phyloP scores from a whole-genome alignment of 148 eudicot genomes.

The Drosera capensis region DNA sequence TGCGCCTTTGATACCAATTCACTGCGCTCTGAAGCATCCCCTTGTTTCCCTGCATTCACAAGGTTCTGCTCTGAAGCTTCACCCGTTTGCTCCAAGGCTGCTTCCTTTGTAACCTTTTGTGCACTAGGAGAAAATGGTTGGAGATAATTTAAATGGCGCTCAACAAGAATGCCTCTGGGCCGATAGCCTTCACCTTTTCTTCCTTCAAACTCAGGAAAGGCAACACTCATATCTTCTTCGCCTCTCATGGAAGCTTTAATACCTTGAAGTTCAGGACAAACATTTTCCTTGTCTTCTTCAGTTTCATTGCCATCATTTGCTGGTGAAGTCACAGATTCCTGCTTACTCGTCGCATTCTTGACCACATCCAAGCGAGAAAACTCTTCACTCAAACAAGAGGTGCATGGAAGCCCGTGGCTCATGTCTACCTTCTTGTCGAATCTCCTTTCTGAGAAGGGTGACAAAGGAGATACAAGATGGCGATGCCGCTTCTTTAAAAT shows the following conservation, averaged over 20 bases:
- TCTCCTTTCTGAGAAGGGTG: conserved; percentile 79
- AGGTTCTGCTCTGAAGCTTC: conserved; percentile 14
- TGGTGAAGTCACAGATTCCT: too few species aligned
- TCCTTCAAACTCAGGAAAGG: conserved; percentile 13
- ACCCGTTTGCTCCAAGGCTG: conserved; percentile 10
- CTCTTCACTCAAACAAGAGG: conserved; percentile 42
- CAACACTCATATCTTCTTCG: conserved; percentile 68
- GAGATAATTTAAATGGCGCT: conserved; percentile 1
- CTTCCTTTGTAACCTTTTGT: too few species aligned
- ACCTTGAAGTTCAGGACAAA: neutral
- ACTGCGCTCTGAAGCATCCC: too few species aligned
- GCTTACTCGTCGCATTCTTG: conserved; percentile 22
- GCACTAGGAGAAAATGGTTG: too few species aligned
- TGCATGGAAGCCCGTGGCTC: conserved; percentile 25
- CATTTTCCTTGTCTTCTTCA: too few species aligned
- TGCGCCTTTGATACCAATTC: too few species aligned
- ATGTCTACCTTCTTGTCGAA: conserved; percentile 38
- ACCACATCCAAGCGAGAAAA: conserved; percentile 59
- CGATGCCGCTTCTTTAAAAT: conserved; percentile 84
- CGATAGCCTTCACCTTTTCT: conserved; percentile 15
- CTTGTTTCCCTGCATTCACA: too few species aligned
- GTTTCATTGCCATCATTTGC: too few species aligned
- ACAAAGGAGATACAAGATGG: conserved; percentile 60
- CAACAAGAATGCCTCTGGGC: conserved; percentile 32
- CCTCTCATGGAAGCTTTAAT: conserved; percentile 14